Conservation (phyloP, 1,284 basidiomycete genomes). For the Irpex sp. region DNA sequence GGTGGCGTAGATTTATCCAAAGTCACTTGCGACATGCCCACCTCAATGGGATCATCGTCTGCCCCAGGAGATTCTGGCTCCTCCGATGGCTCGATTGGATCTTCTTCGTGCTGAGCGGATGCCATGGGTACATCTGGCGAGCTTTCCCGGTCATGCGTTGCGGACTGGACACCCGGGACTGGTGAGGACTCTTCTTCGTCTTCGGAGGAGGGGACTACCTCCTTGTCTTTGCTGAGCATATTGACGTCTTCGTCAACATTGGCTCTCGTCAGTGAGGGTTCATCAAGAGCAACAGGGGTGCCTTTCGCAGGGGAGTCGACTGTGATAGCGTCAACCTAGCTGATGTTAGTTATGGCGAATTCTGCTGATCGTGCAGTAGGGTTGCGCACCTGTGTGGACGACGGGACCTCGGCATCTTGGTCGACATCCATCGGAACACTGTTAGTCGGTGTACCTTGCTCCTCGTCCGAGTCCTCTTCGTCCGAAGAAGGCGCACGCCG, state of each 20-base stretch:
- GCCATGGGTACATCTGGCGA: background rate
- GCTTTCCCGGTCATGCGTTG: background rate
- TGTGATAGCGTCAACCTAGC: background rate
- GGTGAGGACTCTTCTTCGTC: background rate
- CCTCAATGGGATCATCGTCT: constrained; percentile 30
- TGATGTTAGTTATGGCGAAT: background rate
- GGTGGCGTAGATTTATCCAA: constrained; percentile 12
- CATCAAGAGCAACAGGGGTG: background rate
- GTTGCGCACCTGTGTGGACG: background rate
- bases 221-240: background rate
- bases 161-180: background rate
- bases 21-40: background rate
- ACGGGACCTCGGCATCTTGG: background rate
- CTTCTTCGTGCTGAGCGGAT: background rate
- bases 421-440: background rate
- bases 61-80: constrained; percentile 3
- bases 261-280: background rate
- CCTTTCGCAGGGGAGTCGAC: background rate
- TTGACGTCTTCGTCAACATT: background rate
- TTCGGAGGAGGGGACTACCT: constrained; percentile 7
- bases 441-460: background rate
- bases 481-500: constrained; percentile 22
- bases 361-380: background rate
- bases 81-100: constrained; percentile 18
- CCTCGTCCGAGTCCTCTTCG: constrained; percentile 18